phyloP scores from a whole-genome alignment of 805 yeast species.

The Kodamaea leandrae region DNA sequence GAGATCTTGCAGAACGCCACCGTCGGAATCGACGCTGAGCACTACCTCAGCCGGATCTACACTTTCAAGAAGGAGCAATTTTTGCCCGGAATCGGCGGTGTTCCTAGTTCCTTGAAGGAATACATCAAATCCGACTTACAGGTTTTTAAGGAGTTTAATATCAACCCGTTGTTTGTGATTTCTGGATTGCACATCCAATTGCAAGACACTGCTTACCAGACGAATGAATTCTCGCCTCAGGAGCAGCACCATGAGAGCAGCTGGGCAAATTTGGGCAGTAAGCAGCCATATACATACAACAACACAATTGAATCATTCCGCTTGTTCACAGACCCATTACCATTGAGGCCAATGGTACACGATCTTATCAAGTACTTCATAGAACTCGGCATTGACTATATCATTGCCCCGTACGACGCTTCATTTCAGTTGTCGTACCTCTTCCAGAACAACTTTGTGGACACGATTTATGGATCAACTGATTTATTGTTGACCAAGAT shows the following conservation, averaged over 20 bases:
- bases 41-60: conserved; percentile 64
- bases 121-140: conserved; percentile 61
- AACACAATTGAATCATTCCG: conserved; percentile 48
- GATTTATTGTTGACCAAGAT: conserved; percentile 66
- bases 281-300: conserved; percentile 20
- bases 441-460: conserved; percentile 53
- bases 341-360: conserved; percentile 47
- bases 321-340: conserved; percentile 48
- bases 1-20: conserved; percentile 63
- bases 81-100: conserved; percentile 77
- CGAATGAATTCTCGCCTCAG: conserved; percentile 36
- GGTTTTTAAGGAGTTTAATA: conserved; percentile 55
- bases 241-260: conserved; percentile 40
- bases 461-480: conserved; percentile 80
- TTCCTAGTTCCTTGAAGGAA: conserved; percentile 59
- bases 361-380: conserved; percentile 59
- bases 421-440: conserved; percentile 78
- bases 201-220: conserved; percentile 31
- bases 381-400: conserved; percentile 55
- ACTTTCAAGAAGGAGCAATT: conserved; percentile 65
- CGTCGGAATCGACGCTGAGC: conserved; percentile 81
- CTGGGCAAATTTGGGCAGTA: conserved; percentile 37
- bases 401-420: conserved; percentile 81
- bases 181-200: conserved; percentile 57
- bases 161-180: conserved; percentile 79